A percentile compares a stretch with the other conserved stretches of the same genome.
Evolutionary conservation across 2,329 filamentous ascomycete genomes (phyloP).

Genomic region (Neonectria hederae): DNA sequence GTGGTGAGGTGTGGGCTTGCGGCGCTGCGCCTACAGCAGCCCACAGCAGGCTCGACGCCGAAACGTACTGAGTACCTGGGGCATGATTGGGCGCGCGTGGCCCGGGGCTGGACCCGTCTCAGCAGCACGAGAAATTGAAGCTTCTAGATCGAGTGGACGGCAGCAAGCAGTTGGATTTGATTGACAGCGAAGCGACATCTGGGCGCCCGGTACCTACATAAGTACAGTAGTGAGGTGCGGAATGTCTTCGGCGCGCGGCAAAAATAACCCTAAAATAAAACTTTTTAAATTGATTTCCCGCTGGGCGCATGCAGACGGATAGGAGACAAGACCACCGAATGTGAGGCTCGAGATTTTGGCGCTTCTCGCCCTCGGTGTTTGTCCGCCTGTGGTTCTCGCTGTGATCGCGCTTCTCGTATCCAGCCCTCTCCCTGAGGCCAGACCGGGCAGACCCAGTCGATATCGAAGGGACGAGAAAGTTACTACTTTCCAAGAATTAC

Average conservation of each 20-base stretch:
- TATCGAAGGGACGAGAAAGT: constrained; percentile 2
- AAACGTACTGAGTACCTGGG: constrained; percentile 28
- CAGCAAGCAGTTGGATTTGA: constrained; percentile 28
- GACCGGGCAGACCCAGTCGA: constrained; percentile 22
- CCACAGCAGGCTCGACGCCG: constrained; percentile 9
- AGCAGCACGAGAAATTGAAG: constrained; percentile 41
- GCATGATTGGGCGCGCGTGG: constrained; percentile 35
- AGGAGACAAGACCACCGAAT: constrained; percentile 5
- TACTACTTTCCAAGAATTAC: constrained; percentile 12
- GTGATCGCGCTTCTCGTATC: constrained; percentile 5
- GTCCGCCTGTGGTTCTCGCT: constrained; percentile 11
- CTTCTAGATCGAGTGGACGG: constrained; percentile 38
- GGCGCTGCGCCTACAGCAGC: constrained; percentile 24
- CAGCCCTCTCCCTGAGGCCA: constrained; percentile 1
- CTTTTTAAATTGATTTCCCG: constrained; percentile 17
- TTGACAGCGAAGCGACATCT: constrained; percentile 18
- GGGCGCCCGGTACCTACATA: constrained; percentile 23
- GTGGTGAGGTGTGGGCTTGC: constrained; percentile 26
- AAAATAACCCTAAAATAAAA: background rate
- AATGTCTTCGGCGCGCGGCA: constrained; percentile 21
- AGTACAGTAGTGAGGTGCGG: constrained; percentile 38
- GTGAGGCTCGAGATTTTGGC: constrained; percentile 10
- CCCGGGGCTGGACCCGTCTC: constrained; percentile 32
- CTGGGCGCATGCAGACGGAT: constrained; percentile 6
- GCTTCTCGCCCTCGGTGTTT: constrained; percentile 20